phyloP scores from a whole-genome alignment of 805 yeast species.

The Cyberlindnera veronae region DNA sequence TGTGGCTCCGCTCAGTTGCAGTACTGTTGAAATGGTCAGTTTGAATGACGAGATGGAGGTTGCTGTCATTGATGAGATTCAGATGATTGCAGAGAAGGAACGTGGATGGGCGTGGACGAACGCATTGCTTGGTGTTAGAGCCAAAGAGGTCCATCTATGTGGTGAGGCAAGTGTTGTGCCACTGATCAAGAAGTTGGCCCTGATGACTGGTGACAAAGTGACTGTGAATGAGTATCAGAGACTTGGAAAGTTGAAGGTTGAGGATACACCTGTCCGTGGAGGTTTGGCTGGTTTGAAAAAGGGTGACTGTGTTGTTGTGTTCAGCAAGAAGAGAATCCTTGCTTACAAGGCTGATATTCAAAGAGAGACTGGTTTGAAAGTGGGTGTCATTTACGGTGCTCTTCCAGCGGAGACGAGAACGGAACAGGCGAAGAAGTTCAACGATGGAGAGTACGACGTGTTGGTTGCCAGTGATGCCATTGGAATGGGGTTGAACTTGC shows the following conservation, averaged over 20 bases:
- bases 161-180: conserved; percentile 89
- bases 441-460: conserved; percentile 74
- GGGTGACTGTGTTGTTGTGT: conserved; percentile 91
- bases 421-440: conserved; percentile 76
- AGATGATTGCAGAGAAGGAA: conserved; percentile 77
- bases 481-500: conserved; percentile 94
- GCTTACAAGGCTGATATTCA: conserved; percentile 70
- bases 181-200: conserved; percentile 53
- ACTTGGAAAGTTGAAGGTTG: conserved; percentile 65
- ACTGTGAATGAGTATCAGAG: conserved; percentile 70
- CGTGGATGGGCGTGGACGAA: conserved; percentile 96
- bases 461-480: conserved; percentile 95
- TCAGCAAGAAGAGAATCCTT: conserved; percentile 71
- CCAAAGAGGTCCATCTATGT: conserved; percentile 85
- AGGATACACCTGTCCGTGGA: conserved; percentile 34
- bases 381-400: conserved; percentile 92
- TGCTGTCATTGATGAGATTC: conserved; percentile 93
- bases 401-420: conserved; percentile 93
- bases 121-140: conserved; percentile 81
- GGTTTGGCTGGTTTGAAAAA: conserved; percentile 40
- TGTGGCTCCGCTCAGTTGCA: conserved; percentile 72
- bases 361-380: conserved; percentile 53
- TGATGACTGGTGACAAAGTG: conserved; percentile 76
- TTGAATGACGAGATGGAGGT: conserved; percentile 66
- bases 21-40: conserved; percentile 95